These are phyloP conservation scores for Carpinus viminea DNA, from an alignment of 306 rosid species.

Conservation along the genomic window DNA sequence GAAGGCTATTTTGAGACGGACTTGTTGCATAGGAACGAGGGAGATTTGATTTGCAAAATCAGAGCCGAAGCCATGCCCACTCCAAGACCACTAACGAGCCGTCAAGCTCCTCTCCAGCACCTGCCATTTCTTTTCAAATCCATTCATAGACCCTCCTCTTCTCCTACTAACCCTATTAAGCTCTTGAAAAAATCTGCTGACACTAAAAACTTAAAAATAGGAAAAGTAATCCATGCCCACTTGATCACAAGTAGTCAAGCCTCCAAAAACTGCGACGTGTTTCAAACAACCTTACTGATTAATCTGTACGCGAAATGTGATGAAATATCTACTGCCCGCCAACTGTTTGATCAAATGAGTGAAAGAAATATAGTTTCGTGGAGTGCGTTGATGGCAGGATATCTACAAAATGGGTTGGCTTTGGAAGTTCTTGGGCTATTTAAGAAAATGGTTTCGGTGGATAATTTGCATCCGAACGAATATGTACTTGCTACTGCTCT, in stretches of 20 bases:
- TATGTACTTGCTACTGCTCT: slow-evolving; percentile 50
- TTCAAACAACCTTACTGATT: slow-evolving; percentile 47
- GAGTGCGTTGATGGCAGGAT: slow-evolving; percentile 61
- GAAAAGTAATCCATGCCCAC: slow-evolving; percentile 60
- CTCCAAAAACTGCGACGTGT: slow-evolving; percentile 19
- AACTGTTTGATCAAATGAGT: slow-evolving; percentile 52
- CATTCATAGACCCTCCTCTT: neutral
- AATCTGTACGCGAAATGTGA: slow-evolving; percentile 46
- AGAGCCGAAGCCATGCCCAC: slow-evolving; percentile 15
- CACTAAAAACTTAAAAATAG: slow-evolving; percentile 32
- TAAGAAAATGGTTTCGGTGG: slow-evolving; percentile 36
- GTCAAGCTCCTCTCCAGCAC: neutral
- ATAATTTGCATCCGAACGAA: slow-evolving; percentile 38
- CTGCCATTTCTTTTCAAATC: slow-evolving; percentile 8
- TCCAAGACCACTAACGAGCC: neutral
- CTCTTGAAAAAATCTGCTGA: slow-evolving; percentile 52
- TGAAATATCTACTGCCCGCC: slow-evolving; percentile 38
- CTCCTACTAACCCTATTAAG: slow-evolving; percentile 36
- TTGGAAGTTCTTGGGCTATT: slow-evolving; percentile 48
- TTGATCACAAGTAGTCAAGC: slow-evolving; percentile 33
- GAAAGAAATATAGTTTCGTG: slow-evolving; percentile 55
- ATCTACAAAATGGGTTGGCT: slow-evolving; percentile 43
- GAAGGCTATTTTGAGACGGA: too few relatives aligned
- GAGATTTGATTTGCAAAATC: neutral
- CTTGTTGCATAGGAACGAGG: too few relatives aligned